Conservation (phyloP, 768 basidiomycete genomes). For the Lentinula edodes region DNA sequence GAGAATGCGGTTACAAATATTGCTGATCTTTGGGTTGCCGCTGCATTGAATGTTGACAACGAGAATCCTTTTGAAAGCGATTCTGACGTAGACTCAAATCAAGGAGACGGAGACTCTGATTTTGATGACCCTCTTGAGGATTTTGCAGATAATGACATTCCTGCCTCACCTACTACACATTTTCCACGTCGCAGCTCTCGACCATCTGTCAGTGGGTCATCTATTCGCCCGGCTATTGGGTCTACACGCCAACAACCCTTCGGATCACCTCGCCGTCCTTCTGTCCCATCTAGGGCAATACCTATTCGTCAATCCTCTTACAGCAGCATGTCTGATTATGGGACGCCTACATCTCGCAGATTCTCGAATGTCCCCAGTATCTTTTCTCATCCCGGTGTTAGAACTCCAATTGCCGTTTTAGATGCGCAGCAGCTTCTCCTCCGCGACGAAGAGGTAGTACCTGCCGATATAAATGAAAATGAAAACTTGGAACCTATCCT, state of each 20-base stretch:
- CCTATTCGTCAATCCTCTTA: slow-evolving; percentile 21
- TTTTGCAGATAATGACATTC: slow-evolving; percentile 10
- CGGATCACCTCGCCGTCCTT: slow-evolving; percentile 24
- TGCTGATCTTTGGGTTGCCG: slow-evolving; percentile 95
- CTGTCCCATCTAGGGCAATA: slow-evolving; percentile 9
- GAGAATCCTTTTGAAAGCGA: slow-evolving; percentile 74
- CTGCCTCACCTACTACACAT: slow-evolving; percentile 16
- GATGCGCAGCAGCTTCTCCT: slow-evolving; percentile 64
- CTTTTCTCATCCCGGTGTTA: slow-evolving; percentile 80
- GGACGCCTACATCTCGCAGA: slow-evolving; percentile 40
- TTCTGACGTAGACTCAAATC: slow-evolving; percentile 34
- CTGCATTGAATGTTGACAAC: slow-evolving; percentile 92
- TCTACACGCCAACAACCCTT: slow-evolving; percentile 22
- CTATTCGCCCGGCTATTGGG: neutral
- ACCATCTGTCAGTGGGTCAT: slow-evolving; percentile 5
- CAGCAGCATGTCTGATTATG: slow-evolving; percentile 22
- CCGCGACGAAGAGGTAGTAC: slow-evolving; percentile 28
- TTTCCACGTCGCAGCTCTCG: slow-evolving; percentile 13
- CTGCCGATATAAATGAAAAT: slow-evolving; percentile 24
- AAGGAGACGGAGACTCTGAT: slow-evolving; percentile 23
- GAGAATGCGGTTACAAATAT: slow-evolving; percentile 93
- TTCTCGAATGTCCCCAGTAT: slow-evolving; percentile 68
- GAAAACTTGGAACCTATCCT: slow-evolving; percentile 41
- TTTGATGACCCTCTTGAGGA: slow-evolving; percentile 25
- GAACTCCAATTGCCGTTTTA: slow-evolving; percentile 67